Conservation (phyloP, 108 stramenopile species). For the Cyclostephanos tholiformis region DNA sequence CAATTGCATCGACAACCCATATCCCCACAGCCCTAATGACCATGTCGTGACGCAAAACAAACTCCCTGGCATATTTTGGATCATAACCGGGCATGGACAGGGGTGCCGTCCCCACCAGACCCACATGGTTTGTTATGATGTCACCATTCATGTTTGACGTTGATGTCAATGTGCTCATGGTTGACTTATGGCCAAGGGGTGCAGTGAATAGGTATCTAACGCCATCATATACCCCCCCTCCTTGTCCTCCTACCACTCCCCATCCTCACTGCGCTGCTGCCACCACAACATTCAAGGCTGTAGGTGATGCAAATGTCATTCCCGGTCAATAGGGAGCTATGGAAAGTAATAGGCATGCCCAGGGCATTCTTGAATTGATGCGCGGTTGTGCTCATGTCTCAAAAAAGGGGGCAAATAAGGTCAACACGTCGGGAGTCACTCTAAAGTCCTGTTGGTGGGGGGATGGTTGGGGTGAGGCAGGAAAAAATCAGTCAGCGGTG, state of each 20-base stretch:
- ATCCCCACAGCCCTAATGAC: conserved; percentile 62
- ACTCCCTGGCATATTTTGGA: conserved; percentile 41
- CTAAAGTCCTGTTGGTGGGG: no score
- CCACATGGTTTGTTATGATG: no score
- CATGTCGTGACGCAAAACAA: conserved; percentile 58
- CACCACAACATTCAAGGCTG: conserved; percentile 51
- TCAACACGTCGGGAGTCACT: no score
- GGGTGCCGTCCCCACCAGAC: conserved; percentile 47
- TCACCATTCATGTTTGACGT: no score
- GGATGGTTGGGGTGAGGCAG: no score
- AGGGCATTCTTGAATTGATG: conserved; percentile 51
- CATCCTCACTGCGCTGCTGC: no score
- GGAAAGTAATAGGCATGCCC: conserved; percentile 59
- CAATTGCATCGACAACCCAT: conserved; percentile 43
- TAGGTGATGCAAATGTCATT: conserved; percentile 66
- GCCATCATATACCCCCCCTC: conserved; percentile 31
- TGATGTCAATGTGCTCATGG: not conserved
- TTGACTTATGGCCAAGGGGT: conserved; percentile 22
- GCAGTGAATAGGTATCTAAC: conserved; percentile 43
- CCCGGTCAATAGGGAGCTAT: conserved; percentile 55
- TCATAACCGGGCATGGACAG: conserved; percentile 53
- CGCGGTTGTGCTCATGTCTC: conserved; percentile 54
- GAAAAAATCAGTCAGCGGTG: no score
- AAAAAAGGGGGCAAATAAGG: no score
- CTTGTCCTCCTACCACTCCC: not conserved